phyloP scores from a whole-genome alignment of 208 protist genomes.

The Trypanosoma theileri region DNA sequence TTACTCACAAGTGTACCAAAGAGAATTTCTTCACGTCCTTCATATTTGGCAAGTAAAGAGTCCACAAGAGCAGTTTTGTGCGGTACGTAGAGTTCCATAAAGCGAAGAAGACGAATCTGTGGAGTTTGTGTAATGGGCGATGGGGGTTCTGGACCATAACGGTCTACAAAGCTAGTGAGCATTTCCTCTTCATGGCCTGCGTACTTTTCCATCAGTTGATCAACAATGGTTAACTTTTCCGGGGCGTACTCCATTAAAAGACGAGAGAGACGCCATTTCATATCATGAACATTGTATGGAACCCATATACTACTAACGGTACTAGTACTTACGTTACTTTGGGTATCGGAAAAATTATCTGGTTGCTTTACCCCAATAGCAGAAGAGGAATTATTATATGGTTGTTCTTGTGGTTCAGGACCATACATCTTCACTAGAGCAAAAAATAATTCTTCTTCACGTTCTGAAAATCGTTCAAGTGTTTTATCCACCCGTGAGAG shows the following conservation, averaged over 20 bases:
- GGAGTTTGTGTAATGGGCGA: constrained; percentile 14
- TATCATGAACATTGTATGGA: constrained; percentile 9
- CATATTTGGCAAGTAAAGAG: constrained; percentile 17
- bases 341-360: background rate
- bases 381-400: too few species aligned
- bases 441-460: constrained; percentile 54
- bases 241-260: constrained; percentile 26
- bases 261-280: constrained; percentile 15
- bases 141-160: constrained; percentile 25
- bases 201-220: constrained; percentile 30
- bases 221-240: constrained; percentile 18
- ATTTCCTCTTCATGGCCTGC: constrained; percentile 23
- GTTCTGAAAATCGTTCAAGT: constrained; percentile 43
- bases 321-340: background rate
- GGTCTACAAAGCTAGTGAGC: constrained; percentile 13
- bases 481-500: constrained; percentile 44
- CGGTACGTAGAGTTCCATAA: constrained; percentile 29
- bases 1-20: constrained; percentile 29
- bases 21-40: constrained; percentile 18
- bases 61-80: constrained; percentile 21
- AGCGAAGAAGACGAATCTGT: constrained; percentile 14
- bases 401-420: constrained; percentile 38
- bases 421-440: constrained; percentile 58
- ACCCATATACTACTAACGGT: background rate
- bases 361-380: background rate